Conservation (phyloP, 169 alveolate species). For the Ichthyophthirius multifiliis region DNA sequence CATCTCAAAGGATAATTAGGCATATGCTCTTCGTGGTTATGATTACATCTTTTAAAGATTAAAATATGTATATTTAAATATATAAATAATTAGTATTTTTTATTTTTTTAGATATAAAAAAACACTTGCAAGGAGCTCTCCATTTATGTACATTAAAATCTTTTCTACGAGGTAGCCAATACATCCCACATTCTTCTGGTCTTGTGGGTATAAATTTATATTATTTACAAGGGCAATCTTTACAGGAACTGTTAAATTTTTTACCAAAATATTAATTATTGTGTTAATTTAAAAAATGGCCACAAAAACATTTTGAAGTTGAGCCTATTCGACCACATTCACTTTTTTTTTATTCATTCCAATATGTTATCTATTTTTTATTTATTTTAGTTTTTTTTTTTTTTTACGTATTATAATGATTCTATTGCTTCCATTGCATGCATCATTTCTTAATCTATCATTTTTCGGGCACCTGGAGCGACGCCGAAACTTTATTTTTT, state of each 20-base stretch:
- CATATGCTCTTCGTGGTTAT: constrained; percentile 74
- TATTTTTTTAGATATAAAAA: not conserved
- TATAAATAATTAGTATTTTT: not conserved
- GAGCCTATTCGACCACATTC: constrained; percentile 77
- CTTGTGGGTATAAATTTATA: constrained; percentile 72
- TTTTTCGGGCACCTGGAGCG: constrained; percentile 81
- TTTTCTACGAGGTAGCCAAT: constrained; percentile 78
- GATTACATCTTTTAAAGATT: constrained; percentile 60
- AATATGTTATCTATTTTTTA: constrained; percentile 24
- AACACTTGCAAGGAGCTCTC: constrained; percentile 70
- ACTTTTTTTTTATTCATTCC: constrained; percentile 22
- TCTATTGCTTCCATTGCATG: constrained; percentile 76
- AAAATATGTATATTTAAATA: too few species aligned
- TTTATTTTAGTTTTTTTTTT: not conserved
- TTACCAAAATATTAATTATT: constrained; percentile 49
- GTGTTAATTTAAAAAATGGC: constrained; percentile 71
- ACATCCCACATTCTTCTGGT: constrained; percentile 83
- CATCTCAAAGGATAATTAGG: constrained; percentile 69
- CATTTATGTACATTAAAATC: constrained; percentile 71
- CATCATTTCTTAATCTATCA: constrained; percentile 72
- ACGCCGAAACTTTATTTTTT: constrained; percentile 55
- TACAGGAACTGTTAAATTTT: constrained; percentile 63
- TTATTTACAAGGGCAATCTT: constrained; percentile 72
- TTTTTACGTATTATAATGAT: constrained; percentile 33
- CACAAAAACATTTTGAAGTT: constrained; percentile 76